These are phyloP conservation scores for Rutidosis leptorrhynchoides DNA, from an alignment of 129 eudicot genomes.

Conservation along the genomic window DNA sequence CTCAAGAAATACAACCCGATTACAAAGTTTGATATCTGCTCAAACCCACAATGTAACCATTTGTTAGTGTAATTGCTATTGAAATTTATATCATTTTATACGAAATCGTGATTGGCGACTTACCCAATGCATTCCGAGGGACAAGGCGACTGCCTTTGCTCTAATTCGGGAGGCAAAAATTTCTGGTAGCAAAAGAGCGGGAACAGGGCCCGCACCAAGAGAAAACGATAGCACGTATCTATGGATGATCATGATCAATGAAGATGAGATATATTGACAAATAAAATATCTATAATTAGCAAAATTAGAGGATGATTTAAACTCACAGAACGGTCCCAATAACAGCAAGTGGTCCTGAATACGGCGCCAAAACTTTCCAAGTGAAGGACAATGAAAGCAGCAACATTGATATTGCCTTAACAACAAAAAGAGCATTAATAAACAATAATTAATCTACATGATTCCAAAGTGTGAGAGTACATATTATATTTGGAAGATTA, in stretches of 20 bases:
- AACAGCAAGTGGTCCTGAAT: slow-evolving; percentile 87
- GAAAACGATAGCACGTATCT: slow-evolving; percentile 88
- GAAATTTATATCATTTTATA: background rate
- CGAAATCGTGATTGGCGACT: slow-evolving; percentile 16
- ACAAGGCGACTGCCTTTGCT: slow-evolving; percentile 94
- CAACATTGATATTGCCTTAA: slow-evolving; percentile 88
- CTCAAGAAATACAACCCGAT: slow-evolving; percentile 95
- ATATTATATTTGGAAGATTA: slow-evolving; percentile 1
- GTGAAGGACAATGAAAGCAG: slow-evolving; percentile 79
- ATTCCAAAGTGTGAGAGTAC: background rate
- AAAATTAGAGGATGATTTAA: slow-evolving; percentile 1
- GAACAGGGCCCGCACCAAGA: slow-evolving; percentile 98
- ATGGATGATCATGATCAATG: slow-evolving; percentile 1
- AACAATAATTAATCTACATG: background rate
- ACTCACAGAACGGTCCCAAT: slow-evolving; percentile 86
- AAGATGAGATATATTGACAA: background rate
- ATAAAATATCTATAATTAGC: background rate
- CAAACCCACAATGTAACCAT: slow-evolving; percentile 20
- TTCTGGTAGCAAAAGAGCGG: slow-evolving; percentile 91
- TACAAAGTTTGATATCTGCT: slow-evolving; percentile 82
- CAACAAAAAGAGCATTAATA: slow-evolving; percentile 6
- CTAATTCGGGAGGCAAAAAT: slow-evolving; percentile 93
- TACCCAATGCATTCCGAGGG: slow-evolving; percentile 97
- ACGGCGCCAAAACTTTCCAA: slow-evolving; percentile 82
- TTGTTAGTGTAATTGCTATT: slow-evolving; percentile 10